phyloP scores from a whole-genome alignment of 164 flowering plant genomes.

The Stephania cephalantha region DNA sequence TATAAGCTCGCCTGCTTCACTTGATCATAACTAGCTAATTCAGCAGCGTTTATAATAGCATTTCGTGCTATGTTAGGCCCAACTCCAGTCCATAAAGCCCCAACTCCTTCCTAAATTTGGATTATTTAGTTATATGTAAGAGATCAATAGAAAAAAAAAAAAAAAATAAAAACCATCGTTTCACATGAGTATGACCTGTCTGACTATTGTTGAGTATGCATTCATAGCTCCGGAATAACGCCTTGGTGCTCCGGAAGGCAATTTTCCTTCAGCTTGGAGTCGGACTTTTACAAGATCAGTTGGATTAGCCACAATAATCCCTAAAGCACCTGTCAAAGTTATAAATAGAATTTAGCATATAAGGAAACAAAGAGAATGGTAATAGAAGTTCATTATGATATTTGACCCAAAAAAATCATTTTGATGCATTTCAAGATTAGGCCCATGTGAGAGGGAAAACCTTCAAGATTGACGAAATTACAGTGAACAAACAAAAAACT shows the following conservation, averaged over 20 bases:
- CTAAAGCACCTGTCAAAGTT: slow-evolving; percentile 68
- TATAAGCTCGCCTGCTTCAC: slow-evolving; percentile 59
- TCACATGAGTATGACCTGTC: slow-evolving; percentile 39
- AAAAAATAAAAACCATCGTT: no score
- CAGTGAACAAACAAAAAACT: no score
- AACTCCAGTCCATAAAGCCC: slow-evolving; percentile 94
- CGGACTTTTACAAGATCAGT: slow-evolving; percentile 97
- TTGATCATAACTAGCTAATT: slow-evolving; percentile 95
- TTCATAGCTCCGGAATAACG: slow-evolving; percentile 79
- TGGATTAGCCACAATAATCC: slow-evolving; percentile 86
- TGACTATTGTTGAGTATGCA: slow-evolving; percentile 77
- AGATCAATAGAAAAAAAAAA: neutral
- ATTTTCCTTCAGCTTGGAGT: slow-evolving; percentile 92
- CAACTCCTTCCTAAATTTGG: slow-evolving; percentile 66
- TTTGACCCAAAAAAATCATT: no score
- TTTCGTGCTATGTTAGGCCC: slow-evolving; percentile 90
- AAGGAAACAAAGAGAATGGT: neutral
- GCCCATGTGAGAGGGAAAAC: neutral
- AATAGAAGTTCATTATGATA: neutral
- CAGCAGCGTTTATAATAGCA: slow-evolving; percentile 96
- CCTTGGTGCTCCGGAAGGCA: slow-evolving; percentile 74
- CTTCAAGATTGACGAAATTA: neutral
- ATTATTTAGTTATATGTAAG: slow-evolving; percentile 11
- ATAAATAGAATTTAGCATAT: slow-evolving; percentile 7
- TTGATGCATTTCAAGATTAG: neutral